Base-by-base conservation (phyloP, 139 green algal species). In the Spirogloea muscicola region DNA sequence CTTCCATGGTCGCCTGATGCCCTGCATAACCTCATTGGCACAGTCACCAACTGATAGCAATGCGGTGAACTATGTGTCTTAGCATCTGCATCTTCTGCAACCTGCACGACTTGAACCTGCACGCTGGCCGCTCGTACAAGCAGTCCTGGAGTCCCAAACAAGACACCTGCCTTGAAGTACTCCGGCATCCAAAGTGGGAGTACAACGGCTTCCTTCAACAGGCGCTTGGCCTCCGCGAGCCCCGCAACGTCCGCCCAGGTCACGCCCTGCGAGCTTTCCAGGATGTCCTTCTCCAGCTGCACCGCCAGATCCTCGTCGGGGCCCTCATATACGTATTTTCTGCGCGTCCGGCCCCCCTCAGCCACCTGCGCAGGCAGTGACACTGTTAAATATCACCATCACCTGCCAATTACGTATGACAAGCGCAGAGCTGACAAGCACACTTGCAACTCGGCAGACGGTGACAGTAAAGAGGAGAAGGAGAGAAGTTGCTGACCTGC, bases 191-290 rank as follows among this genome's bases (percentile, higher is more conserved):
- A 69, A 44, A 96, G 83, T 2, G 93, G 90, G 66, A 96, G 76
- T 61, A 93, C 87, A 39, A 93, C 88, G 2, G 93, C 89, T 83
- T 96, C 92, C 61, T 94, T 85, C 48, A 97, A 84, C 76, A 97
- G 87, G 29, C 86, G 83, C 85, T 97, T 97, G 58, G 91, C 91
- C 16, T 94, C 91, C 13, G 76, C 3, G 39, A 91, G 79, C 3
- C 89, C 89, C n/a, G 89, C 89, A 38, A 94, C 91, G 80, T 92
- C 85, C 34, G 77, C 65, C 87, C 87, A 90, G 88, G 72, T 60
- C 49, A 97, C 86, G 3, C 79, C 84, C 33, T 88, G 89, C 41
- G 64, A 85, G 4, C 39, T 41, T 49, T 95, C 90, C 48, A 97
- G 58, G 59, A 97, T 86, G 55, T 97, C 92, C 0, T 86, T 66